phyloP scores from a whole-genome alignment of 176 grass and related monocot species.

The Rhipidocladum racemiflorum region DNA sequence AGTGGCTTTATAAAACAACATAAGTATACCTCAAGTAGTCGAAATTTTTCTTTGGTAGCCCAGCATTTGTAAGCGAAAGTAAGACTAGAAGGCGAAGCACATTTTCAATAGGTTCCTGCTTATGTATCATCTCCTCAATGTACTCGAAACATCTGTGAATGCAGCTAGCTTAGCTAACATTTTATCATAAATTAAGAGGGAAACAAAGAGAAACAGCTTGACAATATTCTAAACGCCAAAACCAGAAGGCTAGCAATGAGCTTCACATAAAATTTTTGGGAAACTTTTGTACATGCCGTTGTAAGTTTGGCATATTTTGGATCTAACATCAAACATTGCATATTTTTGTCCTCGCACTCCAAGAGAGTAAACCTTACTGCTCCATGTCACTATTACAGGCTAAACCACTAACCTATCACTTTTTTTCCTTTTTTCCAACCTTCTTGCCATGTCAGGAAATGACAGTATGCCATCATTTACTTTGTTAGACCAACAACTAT shows the following conservation, averaged over 20 bases:
- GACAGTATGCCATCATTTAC: background rate
- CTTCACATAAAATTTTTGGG: background rate
- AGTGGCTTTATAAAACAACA: constrained; percentile 5
- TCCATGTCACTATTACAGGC: background rate
- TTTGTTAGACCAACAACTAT: background rate
- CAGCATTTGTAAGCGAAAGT: constrained; percentile 89
- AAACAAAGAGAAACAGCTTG: background rate
- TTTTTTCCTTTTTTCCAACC: background rate
- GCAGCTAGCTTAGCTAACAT: constrained; percentile 15
- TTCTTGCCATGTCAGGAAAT: background rate
- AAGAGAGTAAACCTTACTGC: background rate
- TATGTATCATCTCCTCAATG: constrained; percentile 98
- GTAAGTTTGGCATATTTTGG: background rate
- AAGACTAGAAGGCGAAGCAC: constrained; percentile 85
- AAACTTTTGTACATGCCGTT: background rate
- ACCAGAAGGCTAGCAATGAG: background rate
- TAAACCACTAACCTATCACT: background rate
- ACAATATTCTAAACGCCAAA: background rate
- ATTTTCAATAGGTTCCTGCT: constrained; percentile 84
- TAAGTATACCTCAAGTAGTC: constrained; percentile 80
- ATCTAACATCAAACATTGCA: background rate
- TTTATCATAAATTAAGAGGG: background rate
- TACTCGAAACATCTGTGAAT: constrained; percentile 71
- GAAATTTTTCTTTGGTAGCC: constrained; percentile 84
- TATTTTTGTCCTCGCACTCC: background rate